Conservation (phyloP, 768 basidiomycete genomes). For the Gelatoporia subvermispora region DNA sequence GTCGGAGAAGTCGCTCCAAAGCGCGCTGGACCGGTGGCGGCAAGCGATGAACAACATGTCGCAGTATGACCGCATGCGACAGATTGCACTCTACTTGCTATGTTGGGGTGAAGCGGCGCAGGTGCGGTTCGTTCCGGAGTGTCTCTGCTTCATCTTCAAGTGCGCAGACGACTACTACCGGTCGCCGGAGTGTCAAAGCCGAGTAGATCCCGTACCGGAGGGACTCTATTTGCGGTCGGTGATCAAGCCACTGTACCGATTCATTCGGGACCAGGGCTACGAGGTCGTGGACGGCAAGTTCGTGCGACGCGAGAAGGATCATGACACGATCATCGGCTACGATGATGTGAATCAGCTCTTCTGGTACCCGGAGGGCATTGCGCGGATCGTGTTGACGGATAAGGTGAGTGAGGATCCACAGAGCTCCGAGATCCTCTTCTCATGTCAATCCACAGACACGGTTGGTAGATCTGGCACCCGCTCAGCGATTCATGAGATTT, state of each 20-base stretch:
- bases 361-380: constrained; percentile 99
- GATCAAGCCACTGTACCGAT: constrained; percentile 90
- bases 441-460: constrained; percentile 53
- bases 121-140: constrained; percentile 94
- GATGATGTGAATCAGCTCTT: constrained; percentile 99
- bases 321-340: constrained; percentile 93
- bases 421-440: not conserved
- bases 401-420: constrained; percentile 49
- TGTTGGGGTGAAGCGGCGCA: constrained; percentile 99
- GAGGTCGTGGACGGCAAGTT: constrained; percentile 95
- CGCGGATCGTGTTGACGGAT: constrained; percentile 82
- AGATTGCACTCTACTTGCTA: constrained; percentile 91
- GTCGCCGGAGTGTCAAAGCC: constrained; percentile 93
- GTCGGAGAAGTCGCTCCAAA: constrained; percentile 63
- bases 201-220: constrained; percentile 88
- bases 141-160: constrained; percentile 99
- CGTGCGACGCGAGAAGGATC: constrained; percentile 88
- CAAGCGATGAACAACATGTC: constrained; percentile 99
- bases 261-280: constrained; percentile 96
- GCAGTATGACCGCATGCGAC: constrained; percentile 93
- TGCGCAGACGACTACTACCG: constrained; percentile 99
- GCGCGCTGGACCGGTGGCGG: constrained; percentile 89
- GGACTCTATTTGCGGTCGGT: constrained; percentile 91
- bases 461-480: constrained; percentile 84
- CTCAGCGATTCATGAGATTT: constrained; percentile 95